These are phyloP conservation scores for Aureobasidium sp. DNA, from an alignment of 2,329 filamentous ascomycete genomes.

Conservation along the genomic window DNA sequence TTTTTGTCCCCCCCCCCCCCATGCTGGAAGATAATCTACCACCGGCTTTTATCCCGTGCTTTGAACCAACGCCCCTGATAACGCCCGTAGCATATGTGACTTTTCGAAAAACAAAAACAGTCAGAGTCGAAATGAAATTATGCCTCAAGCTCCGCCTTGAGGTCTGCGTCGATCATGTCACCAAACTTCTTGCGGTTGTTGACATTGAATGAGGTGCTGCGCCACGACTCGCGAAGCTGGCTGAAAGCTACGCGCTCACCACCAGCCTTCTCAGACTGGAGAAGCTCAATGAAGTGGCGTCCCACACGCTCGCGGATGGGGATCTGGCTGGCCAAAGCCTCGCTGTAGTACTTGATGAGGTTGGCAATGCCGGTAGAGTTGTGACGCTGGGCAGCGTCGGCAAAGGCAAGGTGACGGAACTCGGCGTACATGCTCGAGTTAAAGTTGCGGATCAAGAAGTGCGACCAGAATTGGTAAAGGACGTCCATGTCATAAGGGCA, in stretches of 20 bases:
- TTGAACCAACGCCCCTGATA: background rate
- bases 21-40: slow-evolving; percentile 12
- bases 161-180: slow-evolving; percentile 37
- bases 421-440: slow-evolving; percentile 67
- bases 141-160: slow-evolving; percentile 11
- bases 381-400: slow-evolving; percentile 48
- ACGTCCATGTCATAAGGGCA: slow-evolving; percentile 53
- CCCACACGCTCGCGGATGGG: slow-evolving; percentile 46
- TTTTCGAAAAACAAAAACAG: background rate
- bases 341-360: slow-evolving; percentile 57
- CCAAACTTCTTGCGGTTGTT: slow-evolving; percentile 50
- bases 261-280: slow-evolving; percentile 38
- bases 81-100: slow-evolving; percentile 1
- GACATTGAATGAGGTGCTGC: slow-evolving; percentile 45
- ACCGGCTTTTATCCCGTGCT: slow-evolving; percentile 10
- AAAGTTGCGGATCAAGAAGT: slow-evolving; percentile 65
- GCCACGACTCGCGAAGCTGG: slow-evolving; percentile 44
- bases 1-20: slow-evolving; percentile 5
- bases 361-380: slow-evolving; percentile 50
- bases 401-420: slow-evolving; percentile 57
- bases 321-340: slow-evolving; percentile 43
- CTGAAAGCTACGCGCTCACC: slow-evolving; percentile 39
- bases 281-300: slow-evolving; percentile 46
- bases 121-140: background rate
- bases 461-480: slow-evolving; percentile 66